Conservation (phyloP, 2,329 filamentous ascomycete species). For the Rhynchosporium secalis region DNA sequence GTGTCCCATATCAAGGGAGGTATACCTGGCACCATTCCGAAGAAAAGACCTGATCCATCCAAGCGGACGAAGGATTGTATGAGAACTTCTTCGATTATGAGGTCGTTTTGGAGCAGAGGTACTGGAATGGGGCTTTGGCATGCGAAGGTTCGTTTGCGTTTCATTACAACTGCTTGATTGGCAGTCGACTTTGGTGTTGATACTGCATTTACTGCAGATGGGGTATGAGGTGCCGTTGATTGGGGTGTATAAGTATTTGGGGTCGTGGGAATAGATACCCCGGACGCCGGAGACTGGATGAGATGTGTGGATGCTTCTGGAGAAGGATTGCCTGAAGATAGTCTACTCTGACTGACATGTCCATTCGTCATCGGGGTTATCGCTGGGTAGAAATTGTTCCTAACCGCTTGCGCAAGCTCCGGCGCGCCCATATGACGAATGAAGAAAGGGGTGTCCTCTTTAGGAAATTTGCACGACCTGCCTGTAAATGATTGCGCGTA, state of each 20-base stretch:
- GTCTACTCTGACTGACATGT: background rate
- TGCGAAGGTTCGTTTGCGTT: conserved; percentile 27
- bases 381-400: background rate
- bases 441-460: conserved; percentile 14
- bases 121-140: conserved; percentile 27
- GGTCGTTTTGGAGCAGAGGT: conserved; percentile 32
- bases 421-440: conserved; percentile 16
- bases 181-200: background rate
- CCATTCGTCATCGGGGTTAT: background rate
- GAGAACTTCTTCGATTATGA: conserved; percentile 35
- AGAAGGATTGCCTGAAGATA: background rate
- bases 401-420: conserved; percentile 18
- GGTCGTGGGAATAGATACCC: conserved; percentile 18
- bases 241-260: conserved; percentile 20
- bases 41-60: conserved; percentile 35
- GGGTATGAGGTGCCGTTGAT: conserved; percentile 20
- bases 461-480: conserved; percentile 2
- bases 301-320: conserved; percentile 4
- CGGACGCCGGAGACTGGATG: background rate
- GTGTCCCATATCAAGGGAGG: conserved; percentile 37
- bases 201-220: conserved; percentile 11
- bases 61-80: conserved; percentile 36
- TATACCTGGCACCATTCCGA: conserved; percentile 33
- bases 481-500: background rate
- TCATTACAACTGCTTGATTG: conserved; percentile 10